phyloP scores from a whole-genome alignment of 2,329 filamentous ascomycete species.

The Fusarium humuli region DNA sequence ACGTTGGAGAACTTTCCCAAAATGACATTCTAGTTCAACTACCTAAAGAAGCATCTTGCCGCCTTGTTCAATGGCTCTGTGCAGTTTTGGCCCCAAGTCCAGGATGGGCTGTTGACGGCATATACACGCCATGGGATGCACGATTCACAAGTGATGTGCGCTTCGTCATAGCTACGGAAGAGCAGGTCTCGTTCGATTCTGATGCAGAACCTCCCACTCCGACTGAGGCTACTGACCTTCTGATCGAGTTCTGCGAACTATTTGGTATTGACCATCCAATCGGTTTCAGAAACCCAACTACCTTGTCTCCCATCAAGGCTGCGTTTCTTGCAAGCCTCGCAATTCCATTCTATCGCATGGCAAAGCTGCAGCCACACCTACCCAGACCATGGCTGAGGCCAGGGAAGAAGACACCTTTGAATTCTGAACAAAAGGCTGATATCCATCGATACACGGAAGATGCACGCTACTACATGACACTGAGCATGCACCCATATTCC shows the following conservation, averaged over 20 bases:
- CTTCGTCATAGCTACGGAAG: slow-evolving; percentile 41
- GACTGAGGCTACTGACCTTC: slow-evolving; percentile 39
- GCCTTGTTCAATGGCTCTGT: slow-evolving; percentile 46
- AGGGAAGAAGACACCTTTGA: slow-evolving; percentile 8
- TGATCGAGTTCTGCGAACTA: slow-evolving; percentile 45
- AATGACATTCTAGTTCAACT: slow-evolving; percentile 39
- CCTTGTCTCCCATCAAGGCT: slow-evolving; percentile 43
- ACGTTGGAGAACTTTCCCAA: slow-evolving; percentile 28
- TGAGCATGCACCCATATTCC: slow-evolving; percentile 46
- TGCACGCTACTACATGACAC: slow-evolving; percentile 48
- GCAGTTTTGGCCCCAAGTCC: slow-evolving; percentile 40
- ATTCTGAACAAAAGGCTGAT: slow-evolving; percentile 21
- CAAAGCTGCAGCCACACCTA: slow-evolving; percentile 42
- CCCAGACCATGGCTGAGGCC: slow-evolving; percentile 32
- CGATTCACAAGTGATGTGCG: slow-evolving; percentile 24
- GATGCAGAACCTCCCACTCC: slow-evolving; percentile 29
- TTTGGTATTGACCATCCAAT: slow-evolving; percentile 40
- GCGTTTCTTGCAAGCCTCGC: slow-evolving; percentile 43
- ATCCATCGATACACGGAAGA: slow-evolving; percentile 39
- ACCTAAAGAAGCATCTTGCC: slow-evolving; percentile 32
- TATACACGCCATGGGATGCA: slow-evolving; percentile 40
- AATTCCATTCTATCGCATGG: slow-evolving; percentile 46
- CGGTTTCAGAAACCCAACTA: slow-evolving; percentile 2
- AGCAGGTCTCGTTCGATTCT: slow-evolving; percentile 30
- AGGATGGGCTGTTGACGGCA: slow-evolving; percentile 39